These are phyloP conservation scores for Tricholoma flavovirens DNA, from an alignment of 768 basidiomycete species.

Conservation along the genomic window DNA sequence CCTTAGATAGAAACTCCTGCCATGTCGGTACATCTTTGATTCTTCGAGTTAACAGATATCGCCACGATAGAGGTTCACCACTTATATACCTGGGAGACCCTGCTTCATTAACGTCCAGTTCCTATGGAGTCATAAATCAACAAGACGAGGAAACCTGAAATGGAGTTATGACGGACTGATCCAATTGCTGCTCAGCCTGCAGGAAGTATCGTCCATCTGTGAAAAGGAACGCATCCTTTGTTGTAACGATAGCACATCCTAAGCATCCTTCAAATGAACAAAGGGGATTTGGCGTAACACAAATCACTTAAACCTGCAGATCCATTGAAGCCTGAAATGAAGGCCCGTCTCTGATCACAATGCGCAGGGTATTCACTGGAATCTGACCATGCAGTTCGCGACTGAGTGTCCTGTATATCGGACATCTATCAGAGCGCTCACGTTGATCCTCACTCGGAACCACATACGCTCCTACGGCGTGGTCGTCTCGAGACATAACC, in stretches of 20 bases:
- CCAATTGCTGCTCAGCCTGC: constrained; percentile 88
- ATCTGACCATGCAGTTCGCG: constrained; percentile 39
- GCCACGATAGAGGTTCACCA: background rate
- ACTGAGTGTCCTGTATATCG: background rate
- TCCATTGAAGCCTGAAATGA: constrained; percentile 91
- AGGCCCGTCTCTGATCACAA: constrained; percentile 80
- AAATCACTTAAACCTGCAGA: constrained; percentile 63
- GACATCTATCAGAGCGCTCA: constrained; percentile 30
- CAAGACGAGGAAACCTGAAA: background rate
- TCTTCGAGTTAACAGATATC: background rate
- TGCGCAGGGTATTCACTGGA: constrained; percentile 84
- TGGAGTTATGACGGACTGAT: constrained; percentile 44
- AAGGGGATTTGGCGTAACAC: background rate
- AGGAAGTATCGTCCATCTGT: constrained; percentile 96
- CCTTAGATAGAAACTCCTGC: constrained; percentile 83
- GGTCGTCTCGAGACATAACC: constrained; percentile 54
- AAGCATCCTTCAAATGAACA: background rate
- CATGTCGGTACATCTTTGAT: constrained; percentile 76
- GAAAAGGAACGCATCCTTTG: constrained; percentile 71
- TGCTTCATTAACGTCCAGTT: constrained; percentile 96
- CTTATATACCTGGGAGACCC: constrained; percentile 63
- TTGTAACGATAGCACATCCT: constrained; percentile 77
- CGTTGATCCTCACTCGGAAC: constrained; percentile 94
- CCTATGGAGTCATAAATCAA: constrained; percentile 26
- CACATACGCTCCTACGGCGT: constrained; percentile 62